Conservation (phyloP, 2,329 filamentous ascomycete genomes). For the Diaporthe eres region DNA sequence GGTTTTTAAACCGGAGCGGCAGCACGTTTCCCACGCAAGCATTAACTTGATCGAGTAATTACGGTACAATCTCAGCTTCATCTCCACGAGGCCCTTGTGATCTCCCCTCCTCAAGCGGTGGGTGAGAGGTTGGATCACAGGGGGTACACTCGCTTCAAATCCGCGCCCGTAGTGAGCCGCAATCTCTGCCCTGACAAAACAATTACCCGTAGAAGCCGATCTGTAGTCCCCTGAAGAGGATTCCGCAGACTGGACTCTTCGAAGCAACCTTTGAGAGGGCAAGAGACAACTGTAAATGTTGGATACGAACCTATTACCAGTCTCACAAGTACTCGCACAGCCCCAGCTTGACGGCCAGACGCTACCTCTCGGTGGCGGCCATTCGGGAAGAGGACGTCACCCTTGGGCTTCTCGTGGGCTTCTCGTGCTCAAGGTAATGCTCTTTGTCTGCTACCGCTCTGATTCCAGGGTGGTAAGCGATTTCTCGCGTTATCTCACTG, state of each 20-base stretch:
- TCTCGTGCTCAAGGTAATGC: constrained; percentile 41
- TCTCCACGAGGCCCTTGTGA: constrained; percentile 56
- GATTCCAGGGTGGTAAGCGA: constrained; percentile 56
- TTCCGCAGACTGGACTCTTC: background rate
- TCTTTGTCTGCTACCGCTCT: constrained; percentile 73
- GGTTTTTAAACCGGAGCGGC: constrained; percentile 76
- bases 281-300: constrained; percentile 56
- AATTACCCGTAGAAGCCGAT: background rate
- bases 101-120: constrained; percentile 53
- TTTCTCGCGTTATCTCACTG: constrained; percentile 69
- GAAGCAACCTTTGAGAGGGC: constrained; percentile 36
- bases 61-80: constrained; percentile 97
- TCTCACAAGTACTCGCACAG: constrained; percentile 44
- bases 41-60: constrained; percentile 99
- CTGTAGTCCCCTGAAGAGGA: background rate
- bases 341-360: background rate
- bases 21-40: constrained; percentile 98
- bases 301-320: constrained; percentile 61
- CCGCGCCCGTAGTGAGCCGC: constrained; percentile 90
- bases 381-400: background rate
- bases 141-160: constrained; percentile 63
- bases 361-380: constrained; percentile 22
- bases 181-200: constrained; percentile 54
- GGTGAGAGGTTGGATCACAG: constrained; percentile 66
- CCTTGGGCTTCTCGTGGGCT: constrained; percentile 29